Evolutionary conservation across 495 filamentous ascomycete species (phyloP), one percentile per base, ranked within the genome.

Genomic region (Penicillium cinerascens): DNA sequence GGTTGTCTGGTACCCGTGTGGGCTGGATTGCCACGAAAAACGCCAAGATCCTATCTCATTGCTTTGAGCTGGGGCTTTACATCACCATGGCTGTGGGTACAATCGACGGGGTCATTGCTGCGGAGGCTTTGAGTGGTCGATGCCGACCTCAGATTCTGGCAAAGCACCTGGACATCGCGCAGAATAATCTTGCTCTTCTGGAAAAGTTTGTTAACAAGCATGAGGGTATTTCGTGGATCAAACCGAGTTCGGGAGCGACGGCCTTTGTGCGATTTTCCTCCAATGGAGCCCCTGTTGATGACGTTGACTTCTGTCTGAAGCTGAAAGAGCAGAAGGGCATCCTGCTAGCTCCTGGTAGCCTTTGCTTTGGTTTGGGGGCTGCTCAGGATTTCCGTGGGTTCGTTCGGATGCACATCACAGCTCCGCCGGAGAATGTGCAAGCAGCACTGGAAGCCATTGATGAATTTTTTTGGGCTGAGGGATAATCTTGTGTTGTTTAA

Each of bases 1-100:
- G 51, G n/a, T 37, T 59, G 7, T 42, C 51, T 2, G 56, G 56
- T 11, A 22, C 42, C 15, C 51, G 56, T 2, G 26, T 59, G 5
- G 56, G 56, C 23, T 59, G 56, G 56, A 25, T 59, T 6, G 56
- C 48, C 1, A 59, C 51, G 0, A 38, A 17, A 29, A 59, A 42
- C 13, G 5, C 20, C 4, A 9, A 40, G 8, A 23, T 55, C 2
- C 42, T 50, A 2, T 16, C 42, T 0, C 5, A 26, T 7, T 51
- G 37, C 7, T 35, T 47, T 9, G 18, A 56, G 17, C 17, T 43
- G 18, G 21, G 53, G 0, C 35, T 55, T 2, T 55, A 56, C 29
- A 56, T 27, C 2, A 52, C 47, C 26, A 56, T 49, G 38, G 37
- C 54, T 0, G 25, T 52, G 5, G 42, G 54, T 8, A 29, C 26